Evolutionary conservation across 2,329 filamentous ascomycete species (phyloP).

Genomic region (Fusarium anguioides): DNA sequence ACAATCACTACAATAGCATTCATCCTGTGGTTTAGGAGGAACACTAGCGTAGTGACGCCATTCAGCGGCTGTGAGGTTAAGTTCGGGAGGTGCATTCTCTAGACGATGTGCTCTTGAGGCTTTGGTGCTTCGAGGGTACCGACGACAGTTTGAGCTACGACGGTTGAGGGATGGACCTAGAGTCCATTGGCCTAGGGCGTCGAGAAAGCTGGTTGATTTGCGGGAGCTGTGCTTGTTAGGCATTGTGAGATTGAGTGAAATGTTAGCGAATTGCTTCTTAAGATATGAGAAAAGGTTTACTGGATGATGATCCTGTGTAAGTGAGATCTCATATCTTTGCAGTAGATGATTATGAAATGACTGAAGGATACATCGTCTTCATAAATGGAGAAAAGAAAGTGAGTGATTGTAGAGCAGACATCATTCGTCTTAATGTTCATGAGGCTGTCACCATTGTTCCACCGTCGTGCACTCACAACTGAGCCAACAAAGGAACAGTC

Average conservation of each 20-base stretch:
- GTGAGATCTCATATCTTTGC: neutral
- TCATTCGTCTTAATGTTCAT: neutral
- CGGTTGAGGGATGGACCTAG: neutral
- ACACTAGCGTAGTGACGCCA: constrained; percentile 10
- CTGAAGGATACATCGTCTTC: neutral
- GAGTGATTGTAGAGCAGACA: neutral
- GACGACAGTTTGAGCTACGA: neutral
- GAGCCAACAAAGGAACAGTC: constrained; percentile 10
- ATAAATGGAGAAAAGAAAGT: neutral
- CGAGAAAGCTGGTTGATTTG: constrained; percentile 9
- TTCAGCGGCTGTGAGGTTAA: constrained; percentile 13
- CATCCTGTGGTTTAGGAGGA: neutral
- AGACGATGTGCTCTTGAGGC: constrained; percentile 2
- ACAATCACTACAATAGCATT: neutral
- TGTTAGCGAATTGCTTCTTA: neutral
- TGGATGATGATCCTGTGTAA: neutral
- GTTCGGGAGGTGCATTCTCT: constrained; percentile 1
- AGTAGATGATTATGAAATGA: neutral
- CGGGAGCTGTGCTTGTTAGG: neutral
- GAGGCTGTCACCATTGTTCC: neutral
- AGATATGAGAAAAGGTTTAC: neutral
- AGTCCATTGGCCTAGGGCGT: constrained; percentile 18
- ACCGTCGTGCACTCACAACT: neutral
- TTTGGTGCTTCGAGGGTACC: neutral
- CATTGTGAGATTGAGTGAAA: constrained; percentile 3